Evolutionary conservation across 192 early-diverging fungal species (phyloP).

Genomic region (Coemansia sp.): DNA sequence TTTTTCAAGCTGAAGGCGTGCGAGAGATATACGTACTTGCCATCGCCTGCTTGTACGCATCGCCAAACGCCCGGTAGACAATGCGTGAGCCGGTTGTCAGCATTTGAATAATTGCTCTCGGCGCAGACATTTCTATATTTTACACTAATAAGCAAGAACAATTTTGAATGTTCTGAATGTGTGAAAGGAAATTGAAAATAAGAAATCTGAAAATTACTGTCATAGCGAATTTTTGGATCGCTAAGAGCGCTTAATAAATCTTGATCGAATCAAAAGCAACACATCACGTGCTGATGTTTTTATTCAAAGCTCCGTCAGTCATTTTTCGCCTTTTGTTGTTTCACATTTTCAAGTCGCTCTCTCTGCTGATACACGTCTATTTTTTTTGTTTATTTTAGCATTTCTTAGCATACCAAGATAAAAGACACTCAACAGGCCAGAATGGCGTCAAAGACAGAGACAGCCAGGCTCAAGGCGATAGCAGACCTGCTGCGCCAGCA

Average conservation of each 20-base stretch:
- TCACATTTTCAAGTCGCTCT: too few species aligned
- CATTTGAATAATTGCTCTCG: slow-evolving; percentile 72
- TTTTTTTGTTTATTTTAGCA: neutral
- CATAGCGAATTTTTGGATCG: too few species aligned
- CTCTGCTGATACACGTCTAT: too few species aligned
- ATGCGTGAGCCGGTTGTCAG: slow-evolving; percentile 77
- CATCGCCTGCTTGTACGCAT: slow-evolving; percentile 87
- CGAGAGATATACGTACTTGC: slow-evolving; percentile 61
- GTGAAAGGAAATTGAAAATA: neutral
- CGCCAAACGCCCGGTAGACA: slow-evolving; percentile 86
- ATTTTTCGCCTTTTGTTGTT: neutral
- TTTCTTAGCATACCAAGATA: neutral
- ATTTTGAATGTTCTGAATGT: neutral
- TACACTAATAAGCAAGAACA: neutral
- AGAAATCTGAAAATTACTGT: too few species aligned
- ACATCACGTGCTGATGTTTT: too few species aligned
- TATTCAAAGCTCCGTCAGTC: too few species aligned
- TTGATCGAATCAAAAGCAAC: too few species aligned
- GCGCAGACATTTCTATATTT: slow-evolving; percentile 56
- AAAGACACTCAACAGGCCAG: neutral
- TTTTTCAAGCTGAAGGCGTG: too few species aligned
- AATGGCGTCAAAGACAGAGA: slow-evolving; percentile 41
- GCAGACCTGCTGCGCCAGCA: slow-evolving; percentile 42
- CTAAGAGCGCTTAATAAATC: too few species aligned
- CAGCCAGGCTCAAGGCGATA: slow-evolving; percentile 44